Base-by-base conservation (phyloP, 306 rosid genomes). In the Prinsepia uniflora region DNA sequence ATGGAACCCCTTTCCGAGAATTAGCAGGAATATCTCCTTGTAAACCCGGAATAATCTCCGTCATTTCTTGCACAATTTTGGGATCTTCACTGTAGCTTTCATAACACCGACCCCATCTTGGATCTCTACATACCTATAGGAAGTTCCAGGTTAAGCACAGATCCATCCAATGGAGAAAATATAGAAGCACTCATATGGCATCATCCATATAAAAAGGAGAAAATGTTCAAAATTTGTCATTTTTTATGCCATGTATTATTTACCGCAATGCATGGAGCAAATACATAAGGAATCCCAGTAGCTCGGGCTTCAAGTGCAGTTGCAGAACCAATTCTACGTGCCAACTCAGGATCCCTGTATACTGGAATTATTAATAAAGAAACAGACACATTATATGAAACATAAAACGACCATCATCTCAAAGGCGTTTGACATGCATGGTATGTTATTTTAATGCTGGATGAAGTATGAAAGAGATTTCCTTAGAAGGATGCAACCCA, bases 61-160 rank as follows among this genome's bases (percentile, higher is more conserved):
- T 94, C 97, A 94, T 94, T 68, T 83, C 83, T 82, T 81, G 81
- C 74, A 94, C 97, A 72, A 94, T 79, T 76, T 75, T 81, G 77
- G 79, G 87, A 78, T 94, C 97, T 82, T 94, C 99, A 4, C 99
- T 94, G 69, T 94, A 94, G 88, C 99, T 94, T 82, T 94, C 99
- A 42, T 94, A 94, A 83, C 99, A 94, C 55, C 99, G 78, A 57
- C 99, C 99, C 99, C 99, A 94, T 81, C 99, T 87, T 34, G 99
- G 98, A 85, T 94, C 99, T 80, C 99, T 88, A 73, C 99, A 94
- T 34, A 94, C 96, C 97, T 94, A 48, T 44, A 65, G 65, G 70
- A 80, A 46, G 65, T 79, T 87, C 77, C 65, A 59, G 59, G 70
- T 44, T n/a, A 40, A 4, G 50, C 77, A 56, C n/a, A 66, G 54